Conservation (phyloP, 768 basidiomycete genomes). For the Psilocybe azurescens region DNA sequence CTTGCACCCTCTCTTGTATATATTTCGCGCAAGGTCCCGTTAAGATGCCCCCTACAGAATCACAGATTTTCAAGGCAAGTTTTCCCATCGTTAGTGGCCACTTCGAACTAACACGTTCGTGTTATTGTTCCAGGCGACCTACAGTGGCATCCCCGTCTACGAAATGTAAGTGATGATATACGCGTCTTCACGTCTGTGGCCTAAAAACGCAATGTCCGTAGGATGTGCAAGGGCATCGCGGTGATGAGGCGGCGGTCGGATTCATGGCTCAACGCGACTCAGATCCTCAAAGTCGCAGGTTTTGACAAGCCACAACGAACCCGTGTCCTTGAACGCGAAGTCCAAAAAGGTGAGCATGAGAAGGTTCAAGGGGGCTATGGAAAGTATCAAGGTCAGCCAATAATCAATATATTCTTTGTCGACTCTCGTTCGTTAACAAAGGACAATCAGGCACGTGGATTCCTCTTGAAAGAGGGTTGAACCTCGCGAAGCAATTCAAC, state of each 20-base stretch:
- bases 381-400: slow-evolving; percentile 90
- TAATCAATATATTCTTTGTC: neutral
- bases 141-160: slow-evolving; percentile 92
- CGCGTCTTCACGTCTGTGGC: slow-evolving; percentile 34
- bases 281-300: slow-evolving; percentile 98
- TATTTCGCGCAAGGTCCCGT: slow-evolving; percentile 4
- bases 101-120: slow-evolving; percentile 31
- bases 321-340: slow-evolving; percentile 94
- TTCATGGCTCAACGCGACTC: slow-evolving; percentile 98
- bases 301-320: slow-evolving; percentile 99
- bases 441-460: slow-evolving; percentile 90
- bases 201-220: slow-evolving; percentile 49
- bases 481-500: slow-evolving; percentile 90
- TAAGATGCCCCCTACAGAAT: slow-evolving; percentile 66
- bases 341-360: slow-evolving; percentile 98
- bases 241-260: slow-evolving; percentile 97
- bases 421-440: slow-evolving; percentile 22
- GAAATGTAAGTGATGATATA: slow-evolving; percentile 72
- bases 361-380: slow-evolving; percentile 99
- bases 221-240: slow-evolving; percentile 95
- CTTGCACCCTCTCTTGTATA: slow-evolving; percentile 1
- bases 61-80: slow-evolving; percentile 86
- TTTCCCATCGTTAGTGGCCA: slow-evolving; percentile 5
- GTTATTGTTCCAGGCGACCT: slow-evolving; percentile 68
- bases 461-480: slow-evolving; percentile 88